Conservation (phyloP, 2,329 filamentous ascomycete genomes). For the Botrytis galanthina region DNA sequence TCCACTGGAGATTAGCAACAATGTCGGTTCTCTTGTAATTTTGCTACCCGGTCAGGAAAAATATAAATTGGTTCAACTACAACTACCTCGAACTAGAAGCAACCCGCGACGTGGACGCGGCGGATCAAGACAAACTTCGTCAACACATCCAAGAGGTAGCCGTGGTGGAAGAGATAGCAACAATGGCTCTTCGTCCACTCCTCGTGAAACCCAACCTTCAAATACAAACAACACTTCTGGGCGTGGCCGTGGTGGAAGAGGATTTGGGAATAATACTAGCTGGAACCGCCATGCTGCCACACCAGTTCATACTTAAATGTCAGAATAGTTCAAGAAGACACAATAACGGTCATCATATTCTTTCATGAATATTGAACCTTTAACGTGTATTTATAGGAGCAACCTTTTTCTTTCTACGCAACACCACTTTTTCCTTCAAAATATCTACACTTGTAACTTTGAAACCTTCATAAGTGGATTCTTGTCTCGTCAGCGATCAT, state of each 20-base stretch:
- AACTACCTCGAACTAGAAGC: slow-evolving; percentile 36
- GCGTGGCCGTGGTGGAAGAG: slow-evolving; percentile 33
- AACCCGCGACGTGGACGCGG: slow-evolving; percentile 37
- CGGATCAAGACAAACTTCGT: slow-evolving; percentile 32
- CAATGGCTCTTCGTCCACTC: slow-evolving; percentile 30
- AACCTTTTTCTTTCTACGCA: slow-evolving; percentile 33
- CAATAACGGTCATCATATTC: slow-evolving; percentile 13
- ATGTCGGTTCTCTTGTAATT: slow-evolving; percentile 44
- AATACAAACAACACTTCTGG: slow-evolving; percentile 26
- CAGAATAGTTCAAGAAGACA: slow-evolving; percentile 11
- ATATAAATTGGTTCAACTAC: slow-evolving; percentile 43
- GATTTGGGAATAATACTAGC: slow-evolving; percentile 25
- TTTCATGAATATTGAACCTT: slow-evolving; percentile 23
- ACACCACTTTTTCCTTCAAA: slow-evolving; percentile 31
- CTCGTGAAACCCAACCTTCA: slow-evolving; percentile 30
- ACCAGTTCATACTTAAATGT: slow-evolving; percentile 35
- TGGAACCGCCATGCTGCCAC: slow-evolving; percentile 35
- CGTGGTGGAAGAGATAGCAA: slow-evolving; percentile 34
- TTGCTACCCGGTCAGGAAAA: slow-evolving; percentile 48
- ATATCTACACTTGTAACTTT: slow-evolving; percentile 37
- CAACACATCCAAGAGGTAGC: slow-evolving; percentile 34
- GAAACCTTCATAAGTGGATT: slow-evolving; percentile 34
- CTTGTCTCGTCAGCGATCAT: slow-evolving; percentile 35
- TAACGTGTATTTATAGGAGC: slow-evolving; percentile 27
- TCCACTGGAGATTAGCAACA: slow-evolving; percentile 40